Evolutionary conservation across 2,329 filamentous ascomycete species (phyloP).

Genomic region (Trichoderma brevicompactum): DNA sequence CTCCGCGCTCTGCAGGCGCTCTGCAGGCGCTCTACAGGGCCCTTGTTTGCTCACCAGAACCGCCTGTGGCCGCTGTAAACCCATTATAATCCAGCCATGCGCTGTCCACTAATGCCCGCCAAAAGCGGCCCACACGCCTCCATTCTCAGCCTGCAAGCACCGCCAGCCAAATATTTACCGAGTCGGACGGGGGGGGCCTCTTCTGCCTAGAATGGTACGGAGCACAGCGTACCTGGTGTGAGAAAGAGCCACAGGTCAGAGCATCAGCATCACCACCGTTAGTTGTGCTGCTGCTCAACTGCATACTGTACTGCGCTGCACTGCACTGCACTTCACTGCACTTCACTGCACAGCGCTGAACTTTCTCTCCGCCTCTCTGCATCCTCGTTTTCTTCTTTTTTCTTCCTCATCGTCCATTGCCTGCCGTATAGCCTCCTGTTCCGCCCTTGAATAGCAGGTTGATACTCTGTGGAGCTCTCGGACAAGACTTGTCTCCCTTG

Average conservation of each 20-base stretch:
- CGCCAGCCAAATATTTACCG: not conserved
- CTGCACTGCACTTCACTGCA: not conserved
- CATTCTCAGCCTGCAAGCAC: constrained; percentile 5
- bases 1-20: no score
- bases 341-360: not conserved
- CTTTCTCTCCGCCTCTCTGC: constrained; percentile 14
- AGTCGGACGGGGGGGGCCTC: not conserved
- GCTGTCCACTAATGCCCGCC: constrained; percentile 4
- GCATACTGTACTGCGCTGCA: not conserved
- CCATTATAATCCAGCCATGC: no score
- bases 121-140: constrained; percentile 3
- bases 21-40: not conserved
- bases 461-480: constrained; percentile 21
- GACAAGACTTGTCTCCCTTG: constrained; percentile 23
- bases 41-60: not conserved
- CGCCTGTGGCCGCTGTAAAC: constrained; percentile 9
- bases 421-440: not conserved
- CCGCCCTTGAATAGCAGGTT: constrained; percentile 25
- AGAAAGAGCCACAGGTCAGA: no score
- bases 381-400: not conserved
- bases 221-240: no score
- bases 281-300: no score
- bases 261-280: not conserved
- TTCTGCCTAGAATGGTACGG: constrained; percentile 19
- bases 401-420: constrained; percentile 3